A percentile compares a stretch with the other conserved stretches of the same genome.
phyloP scores from a whole-genome alignment of 2,329 filamentous ascomycete genomes.

The Neurospora sp. region DNA sequence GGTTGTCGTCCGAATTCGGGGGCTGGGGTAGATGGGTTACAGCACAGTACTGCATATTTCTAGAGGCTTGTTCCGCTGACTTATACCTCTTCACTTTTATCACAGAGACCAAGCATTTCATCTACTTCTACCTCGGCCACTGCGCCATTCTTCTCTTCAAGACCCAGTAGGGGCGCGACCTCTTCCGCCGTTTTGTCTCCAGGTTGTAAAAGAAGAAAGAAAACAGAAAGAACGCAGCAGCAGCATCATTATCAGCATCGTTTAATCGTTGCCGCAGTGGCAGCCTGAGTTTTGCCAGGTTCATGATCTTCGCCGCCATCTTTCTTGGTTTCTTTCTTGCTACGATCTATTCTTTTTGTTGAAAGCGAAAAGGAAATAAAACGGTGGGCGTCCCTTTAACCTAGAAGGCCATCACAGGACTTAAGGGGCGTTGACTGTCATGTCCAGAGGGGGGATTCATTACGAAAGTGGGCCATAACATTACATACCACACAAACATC shows the following conservation, averaged over 20 bases:
- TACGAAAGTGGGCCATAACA: neutral
- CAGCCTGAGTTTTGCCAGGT: neutral
- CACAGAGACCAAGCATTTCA: constrained; percentile 97
- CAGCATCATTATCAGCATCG: neutral
- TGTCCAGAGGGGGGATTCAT: neutral
- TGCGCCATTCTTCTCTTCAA: constrained; percentile 98
- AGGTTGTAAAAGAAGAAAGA: constrained; percentile 10
- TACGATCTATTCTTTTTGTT: neutral
- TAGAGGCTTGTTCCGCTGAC: neutral
- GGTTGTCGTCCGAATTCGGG: neutral
- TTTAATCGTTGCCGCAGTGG: neutral
- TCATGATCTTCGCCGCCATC: neutral
- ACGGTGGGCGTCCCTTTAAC: neutral
- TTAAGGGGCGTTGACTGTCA: neutral
- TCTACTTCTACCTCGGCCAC: constrained; percentile 99
- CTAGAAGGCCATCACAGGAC: neutral
- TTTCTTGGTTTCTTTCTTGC: neutral
- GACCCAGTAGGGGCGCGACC: constrained; percentile 61
- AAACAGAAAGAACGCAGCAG: neutral
- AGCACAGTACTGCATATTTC: neutral
- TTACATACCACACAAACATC: neutral
- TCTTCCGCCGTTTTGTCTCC: constrained; percentile 18
- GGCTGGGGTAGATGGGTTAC: neutral
- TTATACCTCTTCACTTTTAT: constrained; percentile 6
- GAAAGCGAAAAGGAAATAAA: neutral